These are phyloP conservation scores for Hirschfeldia incana DNA, from an alignment of 345 rosid species.

Conservation along the genomic window DNA sequence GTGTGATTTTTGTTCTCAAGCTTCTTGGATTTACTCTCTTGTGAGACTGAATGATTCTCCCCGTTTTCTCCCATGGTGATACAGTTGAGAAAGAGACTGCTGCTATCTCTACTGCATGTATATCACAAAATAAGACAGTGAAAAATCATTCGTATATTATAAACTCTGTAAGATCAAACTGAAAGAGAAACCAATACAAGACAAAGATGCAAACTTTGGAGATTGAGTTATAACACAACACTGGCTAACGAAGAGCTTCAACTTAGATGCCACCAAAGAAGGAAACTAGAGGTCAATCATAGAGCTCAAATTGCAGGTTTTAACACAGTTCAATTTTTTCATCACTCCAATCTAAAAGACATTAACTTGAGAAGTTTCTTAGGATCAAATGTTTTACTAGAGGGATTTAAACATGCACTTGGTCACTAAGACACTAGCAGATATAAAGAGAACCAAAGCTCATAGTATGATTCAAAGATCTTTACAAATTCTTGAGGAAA, in stretches of 20 bases:
- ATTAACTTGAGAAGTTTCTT: neutral
- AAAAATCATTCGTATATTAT: neutral
- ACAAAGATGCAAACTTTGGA: neutral
- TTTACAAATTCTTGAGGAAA: neutral
- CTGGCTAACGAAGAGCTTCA: neutral
- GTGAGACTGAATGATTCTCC: conserved; percentile 21
- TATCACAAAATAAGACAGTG: neutral
- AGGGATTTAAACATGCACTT: neutral
- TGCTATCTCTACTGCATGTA: neutral
- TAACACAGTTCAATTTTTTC: neutral
- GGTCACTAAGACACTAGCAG: neutral
- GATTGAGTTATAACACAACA: neutral
- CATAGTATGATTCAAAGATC: neutral
- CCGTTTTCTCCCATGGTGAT: conserved; percentile 14
- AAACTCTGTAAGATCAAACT: neutral
- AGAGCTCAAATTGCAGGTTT: neutral
- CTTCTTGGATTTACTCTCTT: conserved; percentile 33
- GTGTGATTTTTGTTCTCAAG: conserved; percentile 25
- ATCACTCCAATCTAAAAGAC: neutral
- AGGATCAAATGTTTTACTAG: neutral
- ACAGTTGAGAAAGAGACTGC: neutral
- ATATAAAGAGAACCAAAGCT: neutral
- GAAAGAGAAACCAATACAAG: neutral
- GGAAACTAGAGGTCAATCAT: neutral
- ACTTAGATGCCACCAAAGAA: neutral